Percentiles rank a stretch among this genome's conserved stretches.
These are phyloP conservation scores for Psophocarpus tetragonolobus DNA, from an alignment of 306 rosid species.

Conservation along the genomic window DNA sequence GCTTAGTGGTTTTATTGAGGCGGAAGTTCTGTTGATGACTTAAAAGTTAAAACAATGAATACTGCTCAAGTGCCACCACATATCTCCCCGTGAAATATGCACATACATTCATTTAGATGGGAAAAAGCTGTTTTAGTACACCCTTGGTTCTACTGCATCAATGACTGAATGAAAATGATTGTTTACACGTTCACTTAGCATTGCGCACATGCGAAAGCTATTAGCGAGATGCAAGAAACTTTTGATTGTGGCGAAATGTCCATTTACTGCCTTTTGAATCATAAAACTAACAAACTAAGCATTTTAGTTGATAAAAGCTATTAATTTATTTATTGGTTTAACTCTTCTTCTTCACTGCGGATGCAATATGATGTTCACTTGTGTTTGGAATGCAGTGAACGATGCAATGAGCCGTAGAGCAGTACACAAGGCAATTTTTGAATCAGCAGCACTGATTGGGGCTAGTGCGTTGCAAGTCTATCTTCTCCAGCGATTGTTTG, in stretches of 20 bases:
- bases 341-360: background rate
- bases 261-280: background rate
- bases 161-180: background rate
- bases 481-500: constrained; percentile 78
- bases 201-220: background rate
- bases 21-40: background rate
- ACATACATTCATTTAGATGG: background rate
- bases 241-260: background rate
- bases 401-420: constrained; percentile 88
- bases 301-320: constrained; percentile 9
- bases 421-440: constrained; percentile 74
- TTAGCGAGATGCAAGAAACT: background rate
- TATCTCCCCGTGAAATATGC: background rate
- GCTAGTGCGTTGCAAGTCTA: constrained; percentile 81
- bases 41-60: background rate
- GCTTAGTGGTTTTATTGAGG: background rate
- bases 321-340: background rate
- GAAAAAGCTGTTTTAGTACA: background rate
- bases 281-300: background rate
- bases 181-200: background rate
- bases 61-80: background rate
- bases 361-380: background rate
- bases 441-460: constrained; percentile 72
- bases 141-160: background rate
- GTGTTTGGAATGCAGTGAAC: constrained; percentile 64